Conservation (phyloP, 352 stramenopile genomes). For the Phytophthora cryptogea region DNA sequence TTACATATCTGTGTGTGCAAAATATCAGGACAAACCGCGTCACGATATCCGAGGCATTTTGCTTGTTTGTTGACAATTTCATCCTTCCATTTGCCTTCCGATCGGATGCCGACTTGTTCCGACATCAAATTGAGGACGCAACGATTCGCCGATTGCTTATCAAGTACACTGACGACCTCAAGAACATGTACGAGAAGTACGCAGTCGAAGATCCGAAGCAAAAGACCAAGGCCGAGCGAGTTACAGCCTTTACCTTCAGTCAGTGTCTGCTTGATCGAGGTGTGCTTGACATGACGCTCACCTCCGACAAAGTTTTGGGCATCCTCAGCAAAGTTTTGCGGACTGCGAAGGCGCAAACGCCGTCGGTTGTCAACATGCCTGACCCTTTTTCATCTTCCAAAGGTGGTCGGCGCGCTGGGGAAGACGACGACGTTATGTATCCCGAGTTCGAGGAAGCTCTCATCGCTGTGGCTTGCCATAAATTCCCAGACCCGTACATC, state of each 20-base stretch:
- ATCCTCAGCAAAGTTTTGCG: constrained; percentile 61
- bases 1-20: neutral
- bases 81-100: constrained; percentile 78
- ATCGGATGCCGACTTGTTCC: constrained; percentile 73
- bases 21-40: constrained; percentile 53
- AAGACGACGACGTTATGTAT: constrained; percentile 65
- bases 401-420: constrained; percentile 17
- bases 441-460: constrained; percentile 73
- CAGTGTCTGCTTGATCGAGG: constrained; percentile 67
- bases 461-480: constrained; percentile 73
- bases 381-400: neutral
- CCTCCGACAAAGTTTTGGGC: constrained; percentile 57
- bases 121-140: constrained; percentile 69
- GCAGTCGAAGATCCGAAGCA: constrained; percentile 49
- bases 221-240: constrained; percentile 43
- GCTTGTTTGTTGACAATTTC: constrained; percentile 74
- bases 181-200: constrained; percentile 60
- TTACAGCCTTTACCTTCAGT: constrained; percentile 66
- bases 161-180: constrained; percentile 67
- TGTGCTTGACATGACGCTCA: constrained; percentile 66
- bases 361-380: no score
- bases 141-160: constrained; percentile 65
- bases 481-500: constrained; percentile 78
- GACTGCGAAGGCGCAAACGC: constrained; percentile 7
- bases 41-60: constrained; percentile 77